These are phyloP conservation scores for Kitagawia praeruptora DNA, from an alignment of 129 eudicot species.

Conservation along the genomic window DNA sequence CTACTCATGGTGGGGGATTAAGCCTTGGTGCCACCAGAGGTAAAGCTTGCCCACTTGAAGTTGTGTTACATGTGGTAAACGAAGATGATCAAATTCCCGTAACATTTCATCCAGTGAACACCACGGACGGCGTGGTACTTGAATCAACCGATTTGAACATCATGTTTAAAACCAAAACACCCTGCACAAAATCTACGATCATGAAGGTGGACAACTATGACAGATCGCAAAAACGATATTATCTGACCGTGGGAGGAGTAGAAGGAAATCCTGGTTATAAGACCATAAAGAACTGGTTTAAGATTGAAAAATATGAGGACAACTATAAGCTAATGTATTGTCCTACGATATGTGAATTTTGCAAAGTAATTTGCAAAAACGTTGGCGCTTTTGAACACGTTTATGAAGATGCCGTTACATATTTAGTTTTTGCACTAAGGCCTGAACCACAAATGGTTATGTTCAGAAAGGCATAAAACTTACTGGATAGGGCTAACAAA, in stretches of 20 bases:
- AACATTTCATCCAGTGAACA: slow-evolving; percentile 26
- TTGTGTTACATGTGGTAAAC: slow-evolving; percentile 6
- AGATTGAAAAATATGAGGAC: slow-evolving; percentile 21
- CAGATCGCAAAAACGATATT: slow-evolving; percentile 11
- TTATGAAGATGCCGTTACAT: slow-evolving; percentile 14
- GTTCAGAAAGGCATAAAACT: slow-evolving; percentile 16
- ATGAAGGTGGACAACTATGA: slow-evolving; percentile 24
- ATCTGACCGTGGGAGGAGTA: slow-evolving; percentile 31
- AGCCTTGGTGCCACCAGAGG: slow-evolving; percentile 17
- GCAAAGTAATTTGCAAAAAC: slow-evolving; percentile 36
- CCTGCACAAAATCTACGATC: slow-evolving; percentile 24
- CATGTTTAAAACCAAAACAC: slow-evolving; percentile 17
- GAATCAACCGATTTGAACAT: slow-evolving; percentile 32
- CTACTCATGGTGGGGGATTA: slow-evolving; percentile 23
- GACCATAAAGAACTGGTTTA: slow-evolving; percentile 30
- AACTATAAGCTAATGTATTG: slow-evolving; percentile 36
- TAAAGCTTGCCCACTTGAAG: slow-evolving; percentile 26
- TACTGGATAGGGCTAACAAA: too few species aligned
- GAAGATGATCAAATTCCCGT: slow-evolving; percentile 17
- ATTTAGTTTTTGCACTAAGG: slow-evolving; percentile 22
- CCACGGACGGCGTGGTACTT: slow-evolving; percentile 21
- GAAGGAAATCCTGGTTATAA: slow-evolving; percentile 34
- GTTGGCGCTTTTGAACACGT: slow-evolving; percentile 17
- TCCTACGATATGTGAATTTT: slow-evolving; percentile 31
- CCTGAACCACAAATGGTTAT: slow-evolving; percentile 21